phyloP scores from a whole-genome alignment of 257 asterid genomes.

The Penstemon newberryi region DNA sequence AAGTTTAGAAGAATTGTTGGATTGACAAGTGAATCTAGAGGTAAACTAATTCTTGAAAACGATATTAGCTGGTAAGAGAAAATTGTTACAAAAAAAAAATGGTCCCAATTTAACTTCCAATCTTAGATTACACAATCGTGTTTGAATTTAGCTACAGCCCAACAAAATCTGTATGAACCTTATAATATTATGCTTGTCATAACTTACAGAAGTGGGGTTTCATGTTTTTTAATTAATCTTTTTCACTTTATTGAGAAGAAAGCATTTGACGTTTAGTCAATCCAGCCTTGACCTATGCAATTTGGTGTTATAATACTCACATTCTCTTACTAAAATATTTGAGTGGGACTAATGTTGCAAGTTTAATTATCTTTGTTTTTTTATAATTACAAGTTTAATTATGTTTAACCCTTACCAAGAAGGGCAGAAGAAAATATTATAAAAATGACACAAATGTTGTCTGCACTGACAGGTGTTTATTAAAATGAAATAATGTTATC shows the following conservation, averaged over 20 bases:
- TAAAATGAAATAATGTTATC: slow-evolving; percentile 18
- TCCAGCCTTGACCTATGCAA: slow-evolving; percentile 11
- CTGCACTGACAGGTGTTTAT: slow-evolving; percentile 15
- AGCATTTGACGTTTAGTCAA: slow-evolving; percentile 15
- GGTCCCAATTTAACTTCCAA: not conserved
- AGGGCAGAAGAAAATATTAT: not conserved
- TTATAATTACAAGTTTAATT: no score
- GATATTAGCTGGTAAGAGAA: no score
- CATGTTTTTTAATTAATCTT: not conserved
- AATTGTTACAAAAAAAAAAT: not conserved
- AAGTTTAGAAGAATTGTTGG: no score
- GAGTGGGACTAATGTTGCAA: no score
- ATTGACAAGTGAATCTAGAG: no score
- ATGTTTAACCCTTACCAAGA: no score
- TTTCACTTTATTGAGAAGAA: not conserved
- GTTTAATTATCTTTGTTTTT: no score
- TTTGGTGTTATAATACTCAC: not conserved
- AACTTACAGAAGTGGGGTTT: not conserved
- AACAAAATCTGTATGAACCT: not conserved
- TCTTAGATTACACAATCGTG: not conserved
- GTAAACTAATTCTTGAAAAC: no score
- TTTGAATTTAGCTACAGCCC: not conserved
- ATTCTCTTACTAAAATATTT: no score
- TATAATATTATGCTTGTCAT: slow-evolving; percentile 17
- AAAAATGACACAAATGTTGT: slow-evolving; percentile 8